Conservation (phyloP, 768 basidiomycete species). For the Suillus cothurnatus region DNA sequence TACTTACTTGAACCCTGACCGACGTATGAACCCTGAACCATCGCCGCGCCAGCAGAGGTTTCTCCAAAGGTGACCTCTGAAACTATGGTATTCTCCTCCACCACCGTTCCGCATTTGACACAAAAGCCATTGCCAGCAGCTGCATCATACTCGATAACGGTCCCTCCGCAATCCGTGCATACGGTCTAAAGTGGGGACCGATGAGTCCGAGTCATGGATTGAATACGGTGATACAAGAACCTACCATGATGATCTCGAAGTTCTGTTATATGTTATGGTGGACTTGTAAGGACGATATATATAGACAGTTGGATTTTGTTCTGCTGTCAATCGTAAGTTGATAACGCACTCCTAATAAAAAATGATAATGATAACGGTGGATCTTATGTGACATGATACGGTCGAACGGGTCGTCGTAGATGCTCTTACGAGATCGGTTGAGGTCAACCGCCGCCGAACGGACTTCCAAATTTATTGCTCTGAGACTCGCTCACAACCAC, state of each 20-base stretch:
- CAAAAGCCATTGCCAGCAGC: slow-evolving; percentile 88
- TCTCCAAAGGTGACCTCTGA: slow-evolving; percentile 97
- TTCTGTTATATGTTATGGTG: neutral
- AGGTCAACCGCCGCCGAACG: neutral
- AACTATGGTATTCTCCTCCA: slow-evolving; percentile 93
- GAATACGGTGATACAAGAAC: neutral
- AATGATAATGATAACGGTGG: slow-evolving; percentile 6
- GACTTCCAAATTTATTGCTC: neutral
- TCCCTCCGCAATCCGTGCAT: slow-evolving; percentile 79
- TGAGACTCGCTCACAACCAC: too few species aligned
- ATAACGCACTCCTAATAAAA: neutral
- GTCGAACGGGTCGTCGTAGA: neutral
- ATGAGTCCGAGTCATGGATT: neutral
- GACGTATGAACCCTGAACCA: slow-evolving; percentile 94
- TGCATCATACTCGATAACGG: slow-evolving; percentile 83
- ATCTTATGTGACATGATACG: neutral
- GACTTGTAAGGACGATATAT: neutral
- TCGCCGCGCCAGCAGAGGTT: slow-evolving; percentile 86
- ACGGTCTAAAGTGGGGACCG: slow-evolving; percentile 44
- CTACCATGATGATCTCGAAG: slow-evolving; percentile 1
- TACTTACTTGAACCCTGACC: slow-evolving; percentile 86
- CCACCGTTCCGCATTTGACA: slow-evolving; percentile 82
- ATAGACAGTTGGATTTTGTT: neutral
- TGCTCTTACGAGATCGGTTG: too few species aligned
- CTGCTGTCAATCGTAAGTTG: neutral